Evolutionary conservation across 371 early-diverging fungal genomes (phyloP).

Genomic region (Conidiobolus incongruus): DNA sequence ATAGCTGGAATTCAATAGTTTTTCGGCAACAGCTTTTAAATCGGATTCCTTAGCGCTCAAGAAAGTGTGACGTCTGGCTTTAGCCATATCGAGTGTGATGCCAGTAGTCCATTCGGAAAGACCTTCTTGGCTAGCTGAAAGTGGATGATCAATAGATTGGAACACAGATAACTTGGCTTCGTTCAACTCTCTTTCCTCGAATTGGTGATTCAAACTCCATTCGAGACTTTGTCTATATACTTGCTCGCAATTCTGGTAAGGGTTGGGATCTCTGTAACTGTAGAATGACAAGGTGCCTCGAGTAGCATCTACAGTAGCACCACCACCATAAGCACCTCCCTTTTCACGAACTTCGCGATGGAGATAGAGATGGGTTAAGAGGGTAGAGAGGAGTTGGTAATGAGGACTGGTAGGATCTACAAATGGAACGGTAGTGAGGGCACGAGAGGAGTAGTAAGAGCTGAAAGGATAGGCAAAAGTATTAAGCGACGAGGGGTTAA

Average conservation of each 20-base stretch:
- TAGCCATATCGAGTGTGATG: slow-evolving; percentile 36
- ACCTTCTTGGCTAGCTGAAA: slow-evolving; percentile 68
- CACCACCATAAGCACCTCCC: slow-evolving; percentile 92
- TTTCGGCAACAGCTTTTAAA: too few species aligned
- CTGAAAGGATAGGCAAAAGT: slow-evolving; percentile 28
- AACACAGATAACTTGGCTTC: slow-evolving; percentile 88
- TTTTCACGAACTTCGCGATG: slow-evolving; percentile 90
- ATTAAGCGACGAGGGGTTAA: too few species aligned
- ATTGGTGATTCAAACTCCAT: slow-evolving; percentile 33
- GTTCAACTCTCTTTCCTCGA: slow-evolving; percentile 41
- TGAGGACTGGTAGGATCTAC: not conserved
- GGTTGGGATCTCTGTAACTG: slow-evolving; percentile 83
- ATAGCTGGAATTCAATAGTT: too few species aligned
- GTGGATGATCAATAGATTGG: slow-evolving; percentile 58
- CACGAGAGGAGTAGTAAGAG: slow-evolving; percentile 62
- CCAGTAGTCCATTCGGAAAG: slow-evolving; percentile 49
- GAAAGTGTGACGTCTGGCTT: too few species aligned
- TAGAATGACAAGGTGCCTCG: slow-evolving; percentile 70
- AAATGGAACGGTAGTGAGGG: slow-evolving; percentile 43
- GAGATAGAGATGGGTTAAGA: slow-evolving; percentile 62
- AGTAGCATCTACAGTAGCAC: slow-evolving; percentile 41
- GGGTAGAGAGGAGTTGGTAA: slow-evolving; percentile 33
- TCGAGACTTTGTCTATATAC: slow-evolving; percentile 34
- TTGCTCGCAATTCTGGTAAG: slow-evolving; percentile 38
- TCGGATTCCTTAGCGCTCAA: too few species aligned